Base-by-base conservation (phyloP, 1,139 yeast species). In the Blastobotrys malaysiensis region DNA sequence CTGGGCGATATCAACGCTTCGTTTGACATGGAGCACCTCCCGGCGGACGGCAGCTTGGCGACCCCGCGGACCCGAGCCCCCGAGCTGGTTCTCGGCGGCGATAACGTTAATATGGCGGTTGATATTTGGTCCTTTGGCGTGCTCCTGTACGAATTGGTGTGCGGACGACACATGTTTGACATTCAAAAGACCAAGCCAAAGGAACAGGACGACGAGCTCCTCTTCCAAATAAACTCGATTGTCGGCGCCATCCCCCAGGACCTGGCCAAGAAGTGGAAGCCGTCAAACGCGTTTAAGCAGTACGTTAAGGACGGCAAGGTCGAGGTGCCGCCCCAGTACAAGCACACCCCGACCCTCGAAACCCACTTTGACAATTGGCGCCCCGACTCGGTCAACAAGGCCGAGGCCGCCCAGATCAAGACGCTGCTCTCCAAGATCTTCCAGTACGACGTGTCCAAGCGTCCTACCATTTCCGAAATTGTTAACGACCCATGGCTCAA, bases 381-480 rank as follows among this genome's bases (percentile, higher is more conserved):
- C 48, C 58, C 58, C 1, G 54, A 52, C 39, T 11, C 48, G 24
- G 47, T 55, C 49, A 48, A 52, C 48, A 56, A 52, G 45, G 55
- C 51, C 11, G 58, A 55, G 36, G 54, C 58, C 27, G 31, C 39
- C 11, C 52, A 55, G 44, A 53, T 55, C 50, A 55, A 55, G 54
- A 48, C 50, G 21, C 39, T 55, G 44, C 49, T 55, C 20, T 48
- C 50, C 18, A 46, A 49, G 24, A 55, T 55, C 51, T 48, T 55
- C 50, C 58, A 55, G 31, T 55, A 55, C 26, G 93, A 90, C 67
- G 96, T 98, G 1, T 75, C 76, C 51, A 80, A 81, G 66, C 80
- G 99, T 59, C 85, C 93, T 1, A 78, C 88, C 45, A 97, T 98
- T 0, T 85, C 83, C 51, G 97, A 90, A 63, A 75, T 93, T 54